Evolutionary conservation across 2,329 filamentous ascomycete genomes (phyloP), one percentile per base, ranked within the genome.

Genomic region (Aspergillus phoenicis): DNA sequence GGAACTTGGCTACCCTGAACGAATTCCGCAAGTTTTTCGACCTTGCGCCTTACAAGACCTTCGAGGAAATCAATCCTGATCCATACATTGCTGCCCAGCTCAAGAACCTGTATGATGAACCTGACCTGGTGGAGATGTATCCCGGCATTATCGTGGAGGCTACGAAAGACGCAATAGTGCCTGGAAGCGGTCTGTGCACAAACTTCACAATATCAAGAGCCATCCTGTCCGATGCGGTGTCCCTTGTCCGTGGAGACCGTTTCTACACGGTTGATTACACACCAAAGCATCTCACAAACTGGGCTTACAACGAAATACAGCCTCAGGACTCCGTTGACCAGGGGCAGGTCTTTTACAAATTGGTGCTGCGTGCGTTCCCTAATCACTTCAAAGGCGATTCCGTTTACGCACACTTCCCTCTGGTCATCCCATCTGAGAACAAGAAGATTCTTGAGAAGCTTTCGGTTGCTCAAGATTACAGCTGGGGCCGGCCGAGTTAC

Each of bases 1-100:
- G 86, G 86, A 82, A 86, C 57, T 73, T 87, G 10, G 84, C 82
- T 0, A 85, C 85, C 0, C 73, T 89, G 41, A 89, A 89, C 65
- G 83, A 79, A 67, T 83, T 81, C 72, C 82, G 76, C 64, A 79
- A 75, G 63, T 84, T 77, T 70, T 85, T 82, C 60, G 83, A 83
- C 30, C 69, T 88, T 59, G 72, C 78, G 24, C 75, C 78, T 2
- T 79, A 84, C 64, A 75, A 78, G 52, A 80, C 75, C 1, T 85
- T 85, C 58, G 78, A 83, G 51, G 80, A 82, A 22, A 83, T 84
- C 71, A 84, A 83, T 65, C 72, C 79, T 0, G 82, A 85, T 57
- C 79, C 80, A 2, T 73, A 78, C 20, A 77, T 84, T 24, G 78
- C 79, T 1, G 72, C 77, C 5, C 75, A 78, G 65, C 73, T 80